A percentile compares a stretch with the other conserved stretches of the same genome.
Conservation (phyloP, 2,329 filamentous ascomycete genomes). For the Stemphylium beticola region DNA sequence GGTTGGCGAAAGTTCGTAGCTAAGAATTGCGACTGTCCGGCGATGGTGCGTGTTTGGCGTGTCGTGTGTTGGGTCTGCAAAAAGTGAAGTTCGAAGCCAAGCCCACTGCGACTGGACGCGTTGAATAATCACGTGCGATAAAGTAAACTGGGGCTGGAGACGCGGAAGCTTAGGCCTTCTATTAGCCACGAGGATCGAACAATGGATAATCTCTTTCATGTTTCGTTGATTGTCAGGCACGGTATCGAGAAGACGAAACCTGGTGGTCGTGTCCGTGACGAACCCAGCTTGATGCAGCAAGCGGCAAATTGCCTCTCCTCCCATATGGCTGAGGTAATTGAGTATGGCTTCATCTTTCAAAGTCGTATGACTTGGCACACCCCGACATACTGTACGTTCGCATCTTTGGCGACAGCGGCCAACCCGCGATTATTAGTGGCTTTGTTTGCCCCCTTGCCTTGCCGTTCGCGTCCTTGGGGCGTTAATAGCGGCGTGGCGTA, state of each 20-base stretch:
- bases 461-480: slow-evolving; percentile 4
- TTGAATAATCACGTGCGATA: slow-evolving; percentile 16
- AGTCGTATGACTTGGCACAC: neutral
- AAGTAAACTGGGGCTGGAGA: neutral
- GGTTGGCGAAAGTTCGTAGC: neutral
- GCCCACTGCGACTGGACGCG: slow-evolving; percentile 17
- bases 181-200: slow-evolving; percentile 3
- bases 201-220: neutral
- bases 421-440: slow-evolving; percentile 1
- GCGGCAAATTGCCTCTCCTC: neutral
- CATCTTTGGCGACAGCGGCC: neutral
- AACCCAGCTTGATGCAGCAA: neutral
- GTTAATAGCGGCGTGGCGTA: neutral
- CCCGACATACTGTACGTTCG: neutral
- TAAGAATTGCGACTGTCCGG: slow-evolving; percentile 2
- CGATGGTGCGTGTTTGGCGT: slow-evolving; percentile 10
- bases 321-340: too few species aligned
- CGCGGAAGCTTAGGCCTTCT: slow-evolving; percentile 2
- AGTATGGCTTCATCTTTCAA: neutral
- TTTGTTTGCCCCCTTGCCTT: slow-evolving; percentile 7
- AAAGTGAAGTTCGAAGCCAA: slow-evolving; percentile 39
- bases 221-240: neutral
- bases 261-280: neutral
- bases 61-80: slow-evolving; percentile 21
- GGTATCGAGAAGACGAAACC: neutral